phyloP scores from a whole-genome alignment of 2,329 filamentous ascomycete genomes.

The Botryosphaeria agaves region DNA sequence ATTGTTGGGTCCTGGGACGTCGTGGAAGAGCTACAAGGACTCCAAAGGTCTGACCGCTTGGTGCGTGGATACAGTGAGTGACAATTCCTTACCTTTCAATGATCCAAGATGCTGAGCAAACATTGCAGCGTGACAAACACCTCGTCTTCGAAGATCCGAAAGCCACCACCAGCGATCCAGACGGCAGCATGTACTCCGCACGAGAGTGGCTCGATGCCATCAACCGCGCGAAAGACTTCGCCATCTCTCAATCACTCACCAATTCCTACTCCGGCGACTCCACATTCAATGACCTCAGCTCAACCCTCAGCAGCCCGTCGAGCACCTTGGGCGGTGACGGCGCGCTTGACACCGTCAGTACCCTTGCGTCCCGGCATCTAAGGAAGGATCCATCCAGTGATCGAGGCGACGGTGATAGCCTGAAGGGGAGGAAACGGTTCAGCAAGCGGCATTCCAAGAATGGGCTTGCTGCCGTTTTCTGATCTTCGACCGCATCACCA shows the following conservation, averaged over 20 bases:
- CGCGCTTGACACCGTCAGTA: constrained; percentile 21
- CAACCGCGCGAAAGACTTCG: constrained; percentile 73
- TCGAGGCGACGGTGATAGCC: constrained; percentile 34
- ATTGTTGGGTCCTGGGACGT: constrained; percentile 56
- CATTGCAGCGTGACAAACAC: constrained; percentile 60
- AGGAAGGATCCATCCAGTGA: constrained; percentile 26
- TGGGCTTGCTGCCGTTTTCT: constrained; percentile 81
- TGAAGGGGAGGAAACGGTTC: constrained; percentile 49
- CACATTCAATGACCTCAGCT: constrained; percentile 24
- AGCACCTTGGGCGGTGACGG: constrained; percentile 49
- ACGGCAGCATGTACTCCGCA: constrained; percentile 48
- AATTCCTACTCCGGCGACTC: constrained; percentile 44
- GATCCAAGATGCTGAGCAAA: constrained; percentile 13
- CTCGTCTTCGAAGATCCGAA: constrained; percentile 92
- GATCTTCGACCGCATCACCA: no score
- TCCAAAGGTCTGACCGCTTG: constrained; percentile 76
- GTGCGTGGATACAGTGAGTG: constrained; percentile 86
- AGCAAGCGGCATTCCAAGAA: constrained; percentile 90
- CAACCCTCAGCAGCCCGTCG: constrained; percentile 54
- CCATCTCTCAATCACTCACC: constrained; percentile 51
- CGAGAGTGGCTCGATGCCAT: constrained; percentile 88
- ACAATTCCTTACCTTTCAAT: constrained; percentile 3
- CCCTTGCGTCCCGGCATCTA: constrained; percentile 32
- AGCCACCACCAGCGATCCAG: constrained; percentile 43
- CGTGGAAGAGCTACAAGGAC: constrained; percentile 67